phyloP scores from a whole-genome alignment of 2,329 filamentous ascomycete genomes.

The Meredithiella fracta region DNA sequence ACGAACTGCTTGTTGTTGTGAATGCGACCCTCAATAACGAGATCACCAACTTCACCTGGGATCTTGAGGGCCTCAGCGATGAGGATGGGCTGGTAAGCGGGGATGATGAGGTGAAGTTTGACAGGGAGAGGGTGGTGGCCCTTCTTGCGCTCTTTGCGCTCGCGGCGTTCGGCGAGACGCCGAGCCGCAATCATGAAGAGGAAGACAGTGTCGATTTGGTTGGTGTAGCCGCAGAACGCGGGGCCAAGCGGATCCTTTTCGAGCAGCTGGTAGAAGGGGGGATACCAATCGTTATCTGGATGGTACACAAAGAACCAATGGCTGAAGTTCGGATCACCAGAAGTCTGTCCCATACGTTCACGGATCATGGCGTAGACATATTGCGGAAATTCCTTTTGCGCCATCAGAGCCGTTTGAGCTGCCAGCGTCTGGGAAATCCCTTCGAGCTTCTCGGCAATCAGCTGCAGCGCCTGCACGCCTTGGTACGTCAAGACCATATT shows the following conservation, averaged over 20 bases:
- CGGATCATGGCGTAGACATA: conserved; percentile 24
- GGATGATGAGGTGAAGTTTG: conserved; percentile 24
- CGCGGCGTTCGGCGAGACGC: conserved; percentile 18
- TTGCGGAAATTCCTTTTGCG: conserved; percentile 23
- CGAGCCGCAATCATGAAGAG: conserved; percentile 25
- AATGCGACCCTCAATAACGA: conserved; percentile 25
- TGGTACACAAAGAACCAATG: conserved; percentile 28
- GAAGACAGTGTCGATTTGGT: conserved; percentile 25
- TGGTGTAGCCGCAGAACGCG: conserved; percentile 25
- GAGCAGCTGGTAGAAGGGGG: conserved; percentile 24
- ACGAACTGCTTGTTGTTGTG: conserved; percentile 25
- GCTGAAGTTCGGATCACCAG: conserved; percentile 19
- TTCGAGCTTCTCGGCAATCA: conserved; percentile 22
- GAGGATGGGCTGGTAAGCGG: conserved; percentile 25
- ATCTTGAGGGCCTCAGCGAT: conserved; percentile 23
- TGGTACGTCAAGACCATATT: conserved; percentile 24
- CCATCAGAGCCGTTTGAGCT: conserved; percentile 23
- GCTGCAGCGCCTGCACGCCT: conserved; percentile 22
- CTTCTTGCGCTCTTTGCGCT: conserved; percentile 16
- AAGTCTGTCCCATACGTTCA: conserved; percentile 22
- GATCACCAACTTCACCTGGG: conserved; percentile 23
- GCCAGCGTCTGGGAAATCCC: conserved; percentile 21
- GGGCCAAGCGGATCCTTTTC: conserved; percentile 21
- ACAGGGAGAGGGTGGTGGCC: conserved; percentile 18
- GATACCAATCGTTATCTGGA: conserved; percentile 27